phyloP scores from a whole-genome alignment of 208 protist species.

The Herpetomonas samuelpessoai region DNA sequence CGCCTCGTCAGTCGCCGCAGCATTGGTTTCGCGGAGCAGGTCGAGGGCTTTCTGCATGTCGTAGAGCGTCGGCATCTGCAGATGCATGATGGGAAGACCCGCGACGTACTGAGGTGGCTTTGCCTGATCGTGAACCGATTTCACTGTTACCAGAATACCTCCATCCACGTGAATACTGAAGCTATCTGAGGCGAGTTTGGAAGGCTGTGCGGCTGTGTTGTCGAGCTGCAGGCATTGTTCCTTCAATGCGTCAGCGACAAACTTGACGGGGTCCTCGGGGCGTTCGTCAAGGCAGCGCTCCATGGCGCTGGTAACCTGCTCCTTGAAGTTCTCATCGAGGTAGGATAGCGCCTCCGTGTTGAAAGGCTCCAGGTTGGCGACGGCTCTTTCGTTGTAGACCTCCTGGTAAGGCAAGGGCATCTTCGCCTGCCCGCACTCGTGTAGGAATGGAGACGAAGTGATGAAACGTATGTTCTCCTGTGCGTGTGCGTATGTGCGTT shows the following conservation, averaged over 20 bases:
- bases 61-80: slow-evolving; percentile 35
- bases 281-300: slow-evolving; percentile 42
- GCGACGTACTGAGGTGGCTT: background rate
- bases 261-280: slow-evolving; percentile 46
- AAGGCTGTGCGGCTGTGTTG: too few relatives aligned
- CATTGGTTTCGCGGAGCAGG: slow-evolving; percentile 7
- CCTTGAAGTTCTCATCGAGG: slow-evolving; percentile 49
- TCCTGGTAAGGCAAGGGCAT: slow-evolving; percentile 17
- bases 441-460: too few relatives aligned
- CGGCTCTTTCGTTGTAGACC: slow-evolving; percentile 18
- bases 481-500: too few relatives aligned
- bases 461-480: too few relatives aligned
- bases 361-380: slow-evolving; percentile 14
- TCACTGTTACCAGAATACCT: background rate
- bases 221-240: slow-evolving; percentile 19
- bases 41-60: slow-evolving; percentile 37
- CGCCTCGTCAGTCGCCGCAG: slow-evolving; percentile 19
- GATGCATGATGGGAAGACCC: slow-evolving; percentile 8
- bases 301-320: slow-evolving; percentile 40
- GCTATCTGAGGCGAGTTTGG: too few relatives aligned
- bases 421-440: background rate
- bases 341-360: slow-evolving; percentile 22
- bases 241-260: too few relatives aligned
- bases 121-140: background rate
- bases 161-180: background rate